Evolutionary conservation across 345 rosid species (phyloP).

Genomic region (Populus deltoides): DNA sequence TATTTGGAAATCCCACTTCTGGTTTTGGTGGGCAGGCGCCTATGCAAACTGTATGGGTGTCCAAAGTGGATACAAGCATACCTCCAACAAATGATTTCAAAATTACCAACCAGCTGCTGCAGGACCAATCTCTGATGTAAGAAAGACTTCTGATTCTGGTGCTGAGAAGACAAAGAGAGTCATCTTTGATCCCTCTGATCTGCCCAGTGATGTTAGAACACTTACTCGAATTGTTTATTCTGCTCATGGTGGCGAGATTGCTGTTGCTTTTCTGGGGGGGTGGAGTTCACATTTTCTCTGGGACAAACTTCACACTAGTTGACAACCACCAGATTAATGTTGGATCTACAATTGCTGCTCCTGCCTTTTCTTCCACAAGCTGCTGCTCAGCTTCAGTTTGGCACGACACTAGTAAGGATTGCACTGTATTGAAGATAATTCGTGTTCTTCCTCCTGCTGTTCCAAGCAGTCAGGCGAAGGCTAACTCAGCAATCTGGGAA

Average conservation of each 20-base stretch:
- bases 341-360: slow-evolving; percentile 94
- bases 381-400: slow-evolving; percentile 99
- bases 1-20: slow-evolving; percentile 91
- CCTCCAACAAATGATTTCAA: slow-evolving; percentile 81
- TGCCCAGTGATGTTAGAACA: slow-evolving; percentile 93
- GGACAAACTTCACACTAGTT: slow-evolving; percentile 82
- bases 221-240: slow-evolving; percentile 94
- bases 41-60: slow-evolving; percentile 91
- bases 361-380: slow-evolving; percentile 98
- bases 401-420: slow-evolving; percentile 82
- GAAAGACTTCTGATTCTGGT: slow-evolving; percentile 49
- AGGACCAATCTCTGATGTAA: slow-evolving; percentile 52
- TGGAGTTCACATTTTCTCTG: slow-evolving; percentile 96
- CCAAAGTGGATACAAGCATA: slow-evolving; percentile 96
- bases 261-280: slow-evolving; percentile 92
- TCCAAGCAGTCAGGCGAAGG: slow-evolving; percentile 69
- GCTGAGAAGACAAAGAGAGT: slow-evolving; percentile 65
- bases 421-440: slow-evolving; percentile 79
- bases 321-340: slow-evolving; percentile 96
- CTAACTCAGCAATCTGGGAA: slow-evolving; percentile 84
- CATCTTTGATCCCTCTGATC: slow-evolving; percentile 92
- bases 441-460: slow-evolving; percentile 97
- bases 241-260: slow-evolving; percentile 99
- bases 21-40: slow-evolving; percentile 96
- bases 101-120: slow-evolving; percentile 48